Evolutionary conservation across 2,329 filamentous ascomycete species (phyloP).

Genomic region (Xylaria digitata): DNA sequence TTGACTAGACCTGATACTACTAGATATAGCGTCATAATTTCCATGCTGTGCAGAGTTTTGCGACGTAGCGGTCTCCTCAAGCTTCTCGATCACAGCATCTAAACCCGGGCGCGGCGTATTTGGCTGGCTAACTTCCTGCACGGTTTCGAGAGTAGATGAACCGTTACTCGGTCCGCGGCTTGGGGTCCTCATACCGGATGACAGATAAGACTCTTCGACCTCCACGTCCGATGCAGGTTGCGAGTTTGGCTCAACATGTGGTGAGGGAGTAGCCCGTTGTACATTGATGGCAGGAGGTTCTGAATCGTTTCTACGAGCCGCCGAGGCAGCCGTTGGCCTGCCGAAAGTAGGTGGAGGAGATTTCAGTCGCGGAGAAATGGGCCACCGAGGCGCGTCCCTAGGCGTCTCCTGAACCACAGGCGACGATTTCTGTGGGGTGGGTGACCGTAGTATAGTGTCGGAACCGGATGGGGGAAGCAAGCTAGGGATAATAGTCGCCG

Average conservation of each 20-base stretch:
- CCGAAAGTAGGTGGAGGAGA: constrained; percentile 75
- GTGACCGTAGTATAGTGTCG: constrained; percentile 71
- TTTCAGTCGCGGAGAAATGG: constrained; percentile 79
- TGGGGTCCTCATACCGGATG: constrained; percentile 68
- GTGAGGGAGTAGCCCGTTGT: constrained; percentile 61
- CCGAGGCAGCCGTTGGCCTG: constrained; percentile 50
- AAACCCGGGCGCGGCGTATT: constrained; percentile 69
- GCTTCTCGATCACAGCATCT: constrained; percentile 62
- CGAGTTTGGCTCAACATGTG: constrained; percentile 55
- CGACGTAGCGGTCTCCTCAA: constrained; percentile 61
- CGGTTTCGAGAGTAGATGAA: constrained; percentile 81
- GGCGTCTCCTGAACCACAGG: constrained; percentile 59
- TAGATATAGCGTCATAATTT: constrained; percentile 54
- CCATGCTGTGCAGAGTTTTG: constrained; percentile 54
- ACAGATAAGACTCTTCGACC: constrained; percentile 61
- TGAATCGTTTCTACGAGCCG: constrained; percentile 58
- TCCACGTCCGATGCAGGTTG: constrained; percentile 62
- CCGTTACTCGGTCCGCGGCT: constrained; percentile 69
- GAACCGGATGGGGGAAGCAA: constrained; percentile 67
- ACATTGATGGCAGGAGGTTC: constrained; percentile 66
- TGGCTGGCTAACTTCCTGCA: constrained; percentile 87
- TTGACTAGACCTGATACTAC: constrained; percentile 60
- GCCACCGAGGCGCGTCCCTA: constrained; percentile 75
- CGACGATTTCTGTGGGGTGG: constrained; percentile 72
- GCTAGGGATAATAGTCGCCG: constrained; percentile 74